These are phyloP conservation scores for Zygosaccharomyces pseudobailii DNA, from an alignment of 1,139 yeast species.

Conservation along the genomic window DNA sequence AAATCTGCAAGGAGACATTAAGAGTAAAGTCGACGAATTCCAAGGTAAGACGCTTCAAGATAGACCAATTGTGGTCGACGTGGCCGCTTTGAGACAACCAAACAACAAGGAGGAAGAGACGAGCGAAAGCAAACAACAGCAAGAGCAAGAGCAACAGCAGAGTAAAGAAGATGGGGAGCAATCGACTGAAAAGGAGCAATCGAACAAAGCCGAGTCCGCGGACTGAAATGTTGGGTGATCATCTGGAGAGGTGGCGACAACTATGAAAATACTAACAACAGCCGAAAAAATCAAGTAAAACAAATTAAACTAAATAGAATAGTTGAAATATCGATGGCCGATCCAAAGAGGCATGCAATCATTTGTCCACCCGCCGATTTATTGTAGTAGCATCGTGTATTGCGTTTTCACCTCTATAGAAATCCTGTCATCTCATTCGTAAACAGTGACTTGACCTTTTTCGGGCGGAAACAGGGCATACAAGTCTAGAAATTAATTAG, in stretches of 20 bases:
- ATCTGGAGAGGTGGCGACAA: background rate
- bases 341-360: background rate
- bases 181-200: background rate
- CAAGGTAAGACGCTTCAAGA: conserved; percentile 31
- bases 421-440: background rate
- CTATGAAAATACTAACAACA: background rate
- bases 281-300: background rate
- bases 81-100: conserved; percentile 32
- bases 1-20: conserved; percentile 21
- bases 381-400: conserved; percentile 4
- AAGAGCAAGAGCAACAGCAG: background rate
- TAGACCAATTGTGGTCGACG: conserved; percentile 32
- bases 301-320: background rate
- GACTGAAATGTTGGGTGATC: background rate
- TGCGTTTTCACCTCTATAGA: conserved; percentile 1
- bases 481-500: background rate
- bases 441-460: background rate
- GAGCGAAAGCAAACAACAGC: conserved; percentile 9
- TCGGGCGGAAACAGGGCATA: background rate
- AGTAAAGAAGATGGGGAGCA: background rate
- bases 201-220: background rate
- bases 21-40: conserved; percentile 28
- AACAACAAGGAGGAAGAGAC: conserved; percentile 17
- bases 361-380: background rate
- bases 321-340: background rate